These are phyloP conservation scores for Usnea hakonensis DNA, from an alignment of 495 filamentous ascomycete genomes.

Conservation along the genomic window DNA sequence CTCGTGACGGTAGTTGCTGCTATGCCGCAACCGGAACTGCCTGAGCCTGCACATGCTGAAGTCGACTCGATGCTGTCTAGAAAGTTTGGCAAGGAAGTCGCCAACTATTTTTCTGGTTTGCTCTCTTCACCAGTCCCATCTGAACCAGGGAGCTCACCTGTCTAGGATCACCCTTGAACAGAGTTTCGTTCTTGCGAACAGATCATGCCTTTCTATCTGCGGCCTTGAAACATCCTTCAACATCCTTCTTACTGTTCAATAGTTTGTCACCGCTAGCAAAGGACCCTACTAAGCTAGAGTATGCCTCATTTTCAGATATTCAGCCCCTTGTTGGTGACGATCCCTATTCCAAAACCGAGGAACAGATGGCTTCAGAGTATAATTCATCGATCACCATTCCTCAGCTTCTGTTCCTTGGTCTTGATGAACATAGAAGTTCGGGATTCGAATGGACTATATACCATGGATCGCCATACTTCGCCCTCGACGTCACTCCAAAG, in stretches of 20 bases:
- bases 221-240: constrained; percentile 63
- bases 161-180: constrained; percentile 62
- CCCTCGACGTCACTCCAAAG: constrained; percentile 76
- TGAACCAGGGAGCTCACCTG: constrained; percentile 7
- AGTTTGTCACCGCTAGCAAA: constrained; percentile 68
- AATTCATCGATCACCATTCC: constrained; percentile 63
- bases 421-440: constrained; percentile 54
- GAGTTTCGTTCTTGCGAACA: constrained; percentile 76
- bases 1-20: neutral
- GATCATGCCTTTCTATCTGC: constrained; percentile 71
- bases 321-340: constrained; percentile 60
- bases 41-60: constrained; percentile 52
- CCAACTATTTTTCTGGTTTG: constrained; percentile 89
- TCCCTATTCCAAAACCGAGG: constrained; percentile 64
- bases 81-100: constrained; percentile 82
- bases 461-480: constrained; percentile 74
- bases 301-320: constrained; percentile 55
- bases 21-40: constrained; percentile 33
- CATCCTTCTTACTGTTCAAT: constrained; percentile 70
- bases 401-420: constrained; percentile 74
- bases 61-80: constrained; percentile 76
- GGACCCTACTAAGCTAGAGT: constrained; percentile 49
- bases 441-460: constrained; percentile 54
- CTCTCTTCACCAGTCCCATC: neutral
- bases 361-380: constrained; percentile 61